These are phyloP conservation scores for Pseudonitzschia delicatissima DNA, from an alignment of 108 stramenopile genomes.

Conservation along the genomic window DNA sequence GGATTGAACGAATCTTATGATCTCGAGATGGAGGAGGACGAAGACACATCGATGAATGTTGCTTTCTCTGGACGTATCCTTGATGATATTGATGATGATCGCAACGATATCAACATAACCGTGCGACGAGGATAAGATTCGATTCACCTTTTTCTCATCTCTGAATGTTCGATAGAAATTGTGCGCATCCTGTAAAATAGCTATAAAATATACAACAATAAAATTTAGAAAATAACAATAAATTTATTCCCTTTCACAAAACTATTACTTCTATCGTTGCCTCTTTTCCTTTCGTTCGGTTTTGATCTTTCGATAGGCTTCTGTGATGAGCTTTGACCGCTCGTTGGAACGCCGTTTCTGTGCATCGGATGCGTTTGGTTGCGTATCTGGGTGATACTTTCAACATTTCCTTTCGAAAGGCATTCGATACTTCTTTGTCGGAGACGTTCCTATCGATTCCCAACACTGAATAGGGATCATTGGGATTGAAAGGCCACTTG, in stretches of 20 bases:
- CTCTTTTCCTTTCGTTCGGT: conserved; percentile 25
- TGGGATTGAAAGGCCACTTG: conserved; percentile 76
- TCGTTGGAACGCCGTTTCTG: conserved; percentile 61
- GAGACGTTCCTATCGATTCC: conserved; percentile 58
- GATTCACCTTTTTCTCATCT: background rate
- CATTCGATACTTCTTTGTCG: conserved; percentile 67
- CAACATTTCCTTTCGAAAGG: conserved; percentile 80
- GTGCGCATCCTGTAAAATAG: too few relatives aligned
- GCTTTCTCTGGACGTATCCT: background rate
- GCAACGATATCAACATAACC: conserved; percentile 1
- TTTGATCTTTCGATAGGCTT: conserved; percentile 81
- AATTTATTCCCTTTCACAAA: background rate
- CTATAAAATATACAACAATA: too few relatives aligned
- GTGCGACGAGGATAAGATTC: background rate
- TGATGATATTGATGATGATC: conserved; percentile 7
- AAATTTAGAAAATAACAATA: background rate
- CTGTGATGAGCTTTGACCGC: conserved; percentile 73
- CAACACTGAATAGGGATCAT: conserved; percentile 79
- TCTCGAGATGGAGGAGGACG: conserved; percentile 2
- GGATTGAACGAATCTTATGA: conserved; percentile 25
- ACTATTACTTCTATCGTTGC: background rate
- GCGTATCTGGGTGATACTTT: conserved; percentile 78
- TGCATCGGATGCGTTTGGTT: conserved; percentile 55
- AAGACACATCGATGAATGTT: conserved; percentile 1
- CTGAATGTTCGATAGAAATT: background rate